A percentile compares a stretch with the other conserved stretches of the same genome.
Conservation (phyloP, 179 eudicot species). For the Carnegiea gigantea region DNA sequence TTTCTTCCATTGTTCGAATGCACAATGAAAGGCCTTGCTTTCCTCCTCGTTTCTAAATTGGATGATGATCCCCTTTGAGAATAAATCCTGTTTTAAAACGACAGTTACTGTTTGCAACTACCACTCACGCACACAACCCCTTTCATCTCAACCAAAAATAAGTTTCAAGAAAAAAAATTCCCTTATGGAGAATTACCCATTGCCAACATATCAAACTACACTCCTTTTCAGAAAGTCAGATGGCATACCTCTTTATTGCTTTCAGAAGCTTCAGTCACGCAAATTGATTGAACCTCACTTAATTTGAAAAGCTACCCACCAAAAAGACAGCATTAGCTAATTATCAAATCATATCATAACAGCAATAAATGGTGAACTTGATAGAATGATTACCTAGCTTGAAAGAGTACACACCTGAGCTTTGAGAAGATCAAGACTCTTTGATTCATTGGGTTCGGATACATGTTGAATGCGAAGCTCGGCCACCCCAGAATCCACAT, state of each 20-base stretch:
- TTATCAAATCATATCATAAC: no score
- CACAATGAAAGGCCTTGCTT: slow-evolving; percentile 68
- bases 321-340: slow-evolving; percentile 1
- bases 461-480: slow-evolving; percentile 42
- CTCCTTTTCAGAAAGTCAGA: background rate
- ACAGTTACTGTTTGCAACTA: slow-evolving; percentile 16
- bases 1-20: slow-evolving; percentile 80
- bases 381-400: background rate
- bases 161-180: background rate
- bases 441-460: slow-evolving; percentile 19
- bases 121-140: background rate
- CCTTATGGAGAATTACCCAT: background rate
- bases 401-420: slow-evolving; percentile 39
- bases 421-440: slow-evolving; percentile 34
- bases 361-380: background rate
- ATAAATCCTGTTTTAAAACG: slow-evolving; percentile 55
- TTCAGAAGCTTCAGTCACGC: slow-evolving; percentile 57
- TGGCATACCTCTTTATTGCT: slow-evolving; percentile 53
- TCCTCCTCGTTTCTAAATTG: slow-evolving; percentile 69
- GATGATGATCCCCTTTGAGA: slow-evolving; percentile 65
- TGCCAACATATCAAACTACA: background rate
- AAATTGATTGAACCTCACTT: slow-evolving; percentile 50
- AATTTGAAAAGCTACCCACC: slow-evolving; percentile 63
- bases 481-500: slow-evolving; percentile 31
- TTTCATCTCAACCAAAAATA: background rate